These are phyloP conservation scores for Saturnispora bothae DNA, from an alignment of 805 yeast species.

Conservation along the genomic window DNA sequence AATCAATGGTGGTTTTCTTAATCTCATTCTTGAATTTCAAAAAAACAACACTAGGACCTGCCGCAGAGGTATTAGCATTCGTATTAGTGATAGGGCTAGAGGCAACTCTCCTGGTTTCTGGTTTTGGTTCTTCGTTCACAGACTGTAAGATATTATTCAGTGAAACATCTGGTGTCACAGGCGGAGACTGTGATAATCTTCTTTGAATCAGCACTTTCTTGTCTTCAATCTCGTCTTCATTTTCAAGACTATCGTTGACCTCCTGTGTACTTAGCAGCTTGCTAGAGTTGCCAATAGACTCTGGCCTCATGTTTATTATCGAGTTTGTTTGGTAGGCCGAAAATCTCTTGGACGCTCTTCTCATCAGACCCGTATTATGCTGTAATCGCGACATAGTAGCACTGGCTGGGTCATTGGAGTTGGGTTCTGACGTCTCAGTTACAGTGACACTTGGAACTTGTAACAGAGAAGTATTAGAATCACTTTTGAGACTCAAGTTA, in stretches of 20 bases:
- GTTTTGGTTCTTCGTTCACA: no score
- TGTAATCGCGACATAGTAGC: constrained; percentile 74
- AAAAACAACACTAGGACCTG: constrained; percentile 26
- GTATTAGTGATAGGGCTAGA: no score
- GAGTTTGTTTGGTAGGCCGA: constrained; percentile 68
- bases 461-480: neutral
- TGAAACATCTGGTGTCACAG: constrained; percentile 5
- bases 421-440: neutral
- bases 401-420: neutral
- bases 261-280: constrained; percentile 19
- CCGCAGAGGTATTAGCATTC: no score
- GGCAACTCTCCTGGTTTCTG: no score
- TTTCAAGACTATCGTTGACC: constrained; percentile 18
- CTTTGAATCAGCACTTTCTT: constrained; percentile 7
- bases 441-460: neutral
- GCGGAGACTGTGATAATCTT: constrained; percentile 3
- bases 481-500: neutral
- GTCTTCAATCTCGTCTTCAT: constrained; percentile 19
- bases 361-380: constrained; percentile 69
- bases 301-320: constrained; percentile 20
- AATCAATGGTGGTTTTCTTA: constrained; percentile 38
- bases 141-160: constrained; percentile 2
- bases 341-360: constrained; percentile 88
- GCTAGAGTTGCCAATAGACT: constrained; percentile 2
- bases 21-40: constrained; percentile 42